These are phyloP conservation scores for Aspergillus latus DNA, from an alignment of 2,329 filamentous ascomycete species.

Conservation along the genomic window DNA sequence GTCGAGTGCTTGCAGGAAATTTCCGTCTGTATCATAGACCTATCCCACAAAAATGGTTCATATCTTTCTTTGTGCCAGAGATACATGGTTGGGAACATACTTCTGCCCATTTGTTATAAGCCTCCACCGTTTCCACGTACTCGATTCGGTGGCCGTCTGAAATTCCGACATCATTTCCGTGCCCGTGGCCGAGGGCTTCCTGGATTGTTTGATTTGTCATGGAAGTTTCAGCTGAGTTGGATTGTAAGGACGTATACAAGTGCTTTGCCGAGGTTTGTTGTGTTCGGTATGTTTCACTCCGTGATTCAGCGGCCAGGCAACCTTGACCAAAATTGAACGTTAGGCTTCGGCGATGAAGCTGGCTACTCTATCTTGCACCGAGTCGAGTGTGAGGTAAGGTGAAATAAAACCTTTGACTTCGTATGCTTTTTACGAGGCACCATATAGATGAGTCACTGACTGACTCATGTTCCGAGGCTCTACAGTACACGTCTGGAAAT, in stretches of 20 bases:
- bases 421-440: neutral
- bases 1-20: slow-evolving; percentile 66
- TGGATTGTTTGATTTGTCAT: slow-evolving; percentile 26
- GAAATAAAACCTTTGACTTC: too few relatives aligned
- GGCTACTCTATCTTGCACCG: neutral
- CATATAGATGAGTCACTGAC: neutral
- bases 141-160: slow-evolving; percentile 9
- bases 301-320: neutral
- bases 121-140: slow-evolving; percentile 38
- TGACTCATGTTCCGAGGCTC: neutral
- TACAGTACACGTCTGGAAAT: neutral
- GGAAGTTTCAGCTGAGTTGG: neutral
- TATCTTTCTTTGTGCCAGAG: too few relatives aligned
- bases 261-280: neutral
- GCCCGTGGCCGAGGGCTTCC: slow-evolving; percentile 15
- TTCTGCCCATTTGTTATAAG: slow-evolving; percentile 42
- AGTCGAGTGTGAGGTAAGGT: too few relatives aligned
- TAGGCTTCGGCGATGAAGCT: neutral
- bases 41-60: slow-evolving; percentile 13
- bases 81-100: slow-evolving; percentile 19
- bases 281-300: neutral
- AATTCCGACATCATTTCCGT: neutral
- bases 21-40: slow-evolving; percentile 65
- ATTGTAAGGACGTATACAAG: neutral
- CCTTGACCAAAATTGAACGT: neutral